These are phyloP conservation scores for Geranium rotundifolium DNA, from an alignment of 345 rosid genomes.

Conservation along the genomic window DNA sequence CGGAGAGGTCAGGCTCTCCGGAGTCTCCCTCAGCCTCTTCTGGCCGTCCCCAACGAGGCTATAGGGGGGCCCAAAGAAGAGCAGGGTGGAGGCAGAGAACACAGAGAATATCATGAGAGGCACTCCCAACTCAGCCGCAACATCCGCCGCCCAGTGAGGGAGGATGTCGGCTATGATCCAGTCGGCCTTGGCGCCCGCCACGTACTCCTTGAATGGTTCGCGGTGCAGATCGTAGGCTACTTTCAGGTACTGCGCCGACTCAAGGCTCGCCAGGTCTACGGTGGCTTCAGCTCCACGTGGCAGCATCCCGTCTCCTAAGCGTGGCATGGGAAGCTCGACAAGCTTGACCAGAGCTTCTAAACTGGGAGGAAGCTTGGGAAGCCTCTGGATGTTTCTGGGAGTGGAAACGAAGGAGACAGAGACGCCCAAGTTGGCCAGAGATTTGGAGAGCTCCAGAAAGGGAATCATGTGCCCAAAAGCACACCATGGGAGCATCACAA, in stretches of 20 bases:
- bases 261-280: conserved; percentile 14
- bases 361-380: conserved; percentile 17
- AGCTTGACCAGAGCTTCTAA: conserved; percentile 1
- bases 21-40: background rate
- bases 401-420: conserved; percentile 12
- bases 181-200: conserved; percentile 7
- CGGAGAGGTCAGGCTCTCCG: conserved; percentile 7
- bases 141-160: conserved; percentile 13
- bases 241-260: conserved; percentile 13
- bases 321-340: conserved; percentile 17
- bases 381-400: conserved; percentile 15
- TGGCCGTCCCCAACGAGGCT: conserved; percentile 4
- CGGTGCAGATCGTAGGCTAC: conserved; percentile 21
- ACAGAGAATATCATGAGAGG: conserved; percentile 13
- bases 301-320: background rate
- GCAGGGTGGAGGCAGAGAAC: background rate
- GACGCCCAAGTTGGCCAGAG: conserved; percentile 13
- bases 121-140: conserved; percentile 12
- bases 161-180: conserved; percentile 19
- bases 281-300: conserved; percentile 26
- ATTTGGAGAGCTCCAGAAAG: conserved; percentile 14
- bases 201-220: conserved; percentile 15
- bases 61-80: conserved; percentile 7
- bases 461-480: conserved; percentile 20
- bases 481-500: conserved; percentile 17